These are phyloP conservation scores for Malassezia caprae DNA, from an alignment of 1,284 basidiomycete genomes.

Conservation along the genomic window DNA sequence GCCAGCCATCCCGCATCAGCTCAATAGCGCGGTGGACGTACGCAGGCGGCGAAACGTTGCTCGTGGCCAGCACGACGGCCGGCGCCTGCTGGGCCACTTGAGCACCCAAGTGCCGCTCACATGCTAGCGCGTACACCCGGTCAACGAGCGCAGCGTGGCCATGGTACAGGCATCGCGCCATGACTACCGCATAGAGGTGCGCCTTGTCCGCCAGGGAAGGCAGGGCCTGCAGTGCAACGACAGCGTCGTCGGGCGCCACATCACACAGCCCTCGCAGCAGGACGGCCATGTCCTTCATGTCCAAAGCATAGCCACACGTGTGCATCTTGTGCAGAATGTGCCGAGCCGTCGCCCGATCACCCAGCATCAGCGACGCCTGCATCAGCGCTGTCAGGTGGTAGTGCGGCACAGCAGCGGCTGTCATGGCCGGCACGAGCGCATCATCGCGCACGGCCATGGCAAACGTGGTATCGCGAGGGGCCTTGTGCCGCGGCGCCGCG, in stretches of 20 bases:
- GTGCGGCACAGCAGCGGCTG: neutral
- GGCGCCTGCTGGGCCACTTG: neutral
- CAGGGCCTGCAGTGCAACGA: neutral
- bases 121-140: neutral
- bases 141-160: neutral
- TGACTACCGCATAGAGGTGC: slow-evolving; percentile 11
- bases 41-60: neutral
- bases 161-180: neutral
- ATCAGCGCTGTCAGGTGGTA: slow-evolving; percentile 12
- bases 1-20: slow-evolving; percentile 12
- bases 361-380: slow-evolving; percentile 10
- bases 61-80: neutral
- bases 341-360: neutral
- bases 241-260: neutral
- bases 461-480: neutral
- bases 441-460: slow-evolving; percentile 10
- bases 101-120: neutral
- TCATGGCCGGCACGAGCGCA: neutral
- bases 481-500: neutral
- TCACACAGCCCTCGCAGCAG: slow-evolving; percentile 11
- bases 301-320: neutral
- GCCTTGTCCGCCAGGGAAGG: neutral
- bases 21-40: neutral
- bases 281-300: slow-evolving; percentile 11
- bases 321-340: neutral